phyloP scores from a whole-genome alignment of 2,329 filamentous ascomycete species.

The Phymatotrichopsis omnivora region DNA sequence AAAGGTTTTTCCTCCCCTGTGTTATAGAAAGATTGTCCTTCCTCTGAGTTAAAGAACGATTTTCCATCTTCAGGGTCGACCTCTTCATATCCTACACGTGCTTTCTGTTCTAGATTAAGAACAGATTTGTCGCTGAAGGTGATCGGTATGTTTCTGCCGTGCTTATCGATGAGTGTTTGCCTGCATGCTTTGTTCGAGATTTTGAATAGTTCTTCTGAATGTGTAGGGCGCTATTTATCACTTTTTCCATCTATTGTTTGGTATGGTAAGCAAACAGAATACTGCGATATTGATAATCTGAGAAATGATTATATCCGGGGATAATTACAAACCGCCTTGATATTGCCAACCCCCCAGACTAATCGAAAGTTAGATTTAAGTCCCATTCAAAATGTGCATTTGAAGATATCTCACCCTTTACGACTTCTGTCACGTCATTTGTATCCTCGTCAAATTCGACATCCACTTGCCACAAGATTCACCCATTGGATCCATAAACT shows the following conservation, averaged over 20 bases:
- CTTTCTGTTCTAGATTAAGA: not conserved
- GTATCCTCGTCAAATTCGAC: slow-evolving; percentile 11
- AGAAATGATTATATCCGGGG: too few species aligned
- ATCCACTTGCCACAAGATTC: slow-evolving; percentile 19
- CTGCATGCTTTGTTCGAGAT: slow-evolving; percentile 3
- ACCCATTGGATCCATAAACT: slow-evolving; percentile 4
- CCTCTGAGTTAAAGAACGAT: too few species aligned
- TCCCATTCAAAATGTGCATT: too few species aligned
- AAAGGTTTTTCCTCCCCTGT: too few species aligned
- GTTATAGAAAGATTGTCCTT: too few species aligned
- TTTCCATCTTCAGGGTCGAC: too few species aligned
- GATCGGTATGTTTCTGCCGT: not conserved
- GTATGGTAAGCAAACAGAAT: not conserved
- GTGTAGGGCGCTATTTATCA: not conserved
- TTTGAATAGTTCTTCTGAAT: slow-evolving; percentile 7
- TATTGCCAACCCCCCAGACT: slow-evolving; percentile 14
- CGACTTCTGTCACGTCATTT: slow-evolving; percentile 2
- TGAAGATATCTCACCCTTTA: slow-evolving; percentile 11
- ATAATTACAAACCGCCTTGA: not conserved
- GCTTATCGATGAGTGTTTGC: not conserved
- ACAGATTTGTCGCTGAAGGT: not conserved
- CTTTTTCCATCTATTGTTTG: slow-evolving; percentile 4
- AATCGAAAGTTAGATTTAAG: not conserved
- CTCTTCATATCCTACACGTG: too few species aligned
- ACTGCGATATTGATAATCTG: too few species aligned